Conservation (phyloP, 331 rosid species). For the Acacia pycnantha region DNA sequence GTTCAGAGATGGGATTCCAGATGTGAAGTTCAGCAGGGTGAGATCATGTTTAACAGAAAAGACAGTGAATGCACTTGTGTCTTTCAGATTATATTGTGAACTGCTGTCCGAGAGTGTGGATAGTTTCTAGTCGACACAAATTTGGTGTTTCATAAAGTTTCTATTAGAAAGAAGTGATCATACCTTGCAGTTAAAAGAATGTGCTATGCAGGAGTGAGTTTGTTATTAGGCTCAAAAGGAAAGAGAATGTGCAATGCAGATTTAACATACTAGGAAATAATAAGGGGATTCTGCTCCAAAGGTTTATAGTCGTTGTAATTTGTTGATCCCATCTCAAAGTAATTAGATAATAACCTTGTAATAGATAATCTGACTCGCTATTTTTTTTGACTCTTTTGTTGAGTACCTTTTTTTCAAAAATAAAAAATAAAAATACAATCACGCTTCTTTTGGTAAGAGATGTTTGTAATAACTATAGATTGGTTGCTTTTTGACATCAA, state of each 20-base stretch:
- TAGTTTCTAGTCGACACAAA: background rate
- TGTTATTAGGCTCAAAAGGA: background rate
- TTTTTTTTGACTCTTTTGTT: background rate
- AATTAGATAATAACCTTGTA: background rate
- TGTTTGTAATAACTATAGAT: background rate
- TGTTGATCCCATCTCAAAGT: background rate
- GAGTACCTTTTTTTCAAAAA: background rate
- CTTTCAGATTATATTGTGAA: constrained; percentile 18
- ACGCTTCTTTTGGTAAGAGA: background rate
- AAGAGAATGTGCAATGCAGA: background rate
- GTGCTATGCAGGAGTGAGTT: background rate
- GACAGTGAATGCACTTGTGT: constrained; percentile 14
- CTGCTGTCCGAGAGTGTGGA: background rate
- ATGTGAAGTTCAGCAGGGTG: constrained; percentile 97
- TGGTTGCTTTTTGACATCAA: background rate
- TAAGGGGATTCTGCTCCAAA: background rate
- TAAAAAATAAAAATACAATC: background rate
- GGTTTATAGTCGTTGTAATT: background rate
- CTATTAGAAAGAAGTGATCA: background rate
- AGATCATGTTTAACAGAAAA: constrained; percentile 33
- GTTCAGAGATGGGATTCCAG: constrained; percentile 88
- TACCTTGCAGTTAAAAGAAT: background rate
- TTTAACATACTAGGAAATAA: background rate
- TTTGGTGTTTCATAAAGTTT: background rate
- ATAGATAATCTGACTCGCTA: background rate